Base-by-base conservation (phyloP, 2,329 filamentous ascomycete genomes). In the Claviceps humidiphila region DNA sequence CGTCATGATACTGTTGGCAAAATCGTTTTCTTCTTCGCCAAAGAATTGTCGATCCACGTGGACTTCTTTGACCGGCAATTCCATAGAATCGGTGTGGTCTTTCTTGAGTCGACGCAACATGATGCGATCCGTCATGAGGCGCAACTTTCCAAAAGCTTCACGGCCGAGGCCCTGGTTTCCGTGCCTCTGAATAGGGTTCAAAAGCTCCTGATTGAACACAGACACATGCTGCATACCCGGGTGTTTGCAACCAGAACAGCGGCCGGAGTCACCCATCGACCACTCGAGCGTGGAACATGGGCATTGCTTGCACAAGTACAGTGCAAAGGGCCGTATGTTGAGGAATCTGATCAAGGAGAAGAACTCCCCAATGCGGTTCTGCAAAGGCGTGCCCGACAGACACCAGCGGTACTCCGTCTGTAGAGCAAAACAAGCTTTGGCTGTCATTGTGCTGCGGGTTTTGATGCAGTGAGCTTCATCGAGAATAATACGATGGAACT, bases 381-480 rank as follows among this genome's bases (percentile, higher is more conserved):
- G 93, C 1, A 98, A 81, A 0, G 93, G 93, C 1, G 93, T 98
- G 8, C 93, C 93, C 16, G 87, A 93, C 54, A 98, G 74, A 64
- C 93, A 98, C 89, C 93, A 97, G 60, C 94, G 94, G 69, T 93
- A 95, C 17, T 78, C 82, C 17, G 86, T 87, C 55, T 89, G 84
- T 43, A 98, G 74, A 1, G 90, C 89, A 64, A 97, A 97, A 66
- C 91, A 97, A 42, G 93, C 91, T 67, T 88, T 95, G 22, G 93
- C 93, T 13, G 93, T 93, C 71, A 90, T 88, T 8, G 90, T 95
- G 22, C 84, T 89, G 55, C 91, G 82, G 11, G 82, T 82, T 74
- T 88, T 98, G 76, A 98, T 97, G 66, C 85, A 91, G 68, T 98
- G 89, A 5, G 89, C 89, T 67, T 98, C 93, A 59, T 98, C 93